A percentile compares a stretch with the other conserved stretches of the same genome.
These are phyloP conservation scores for Alternaria ventricosa DNA, from an alignment of 2,329 filamentous ascomycete genomes.

Conservation along the genomic window DNA sequence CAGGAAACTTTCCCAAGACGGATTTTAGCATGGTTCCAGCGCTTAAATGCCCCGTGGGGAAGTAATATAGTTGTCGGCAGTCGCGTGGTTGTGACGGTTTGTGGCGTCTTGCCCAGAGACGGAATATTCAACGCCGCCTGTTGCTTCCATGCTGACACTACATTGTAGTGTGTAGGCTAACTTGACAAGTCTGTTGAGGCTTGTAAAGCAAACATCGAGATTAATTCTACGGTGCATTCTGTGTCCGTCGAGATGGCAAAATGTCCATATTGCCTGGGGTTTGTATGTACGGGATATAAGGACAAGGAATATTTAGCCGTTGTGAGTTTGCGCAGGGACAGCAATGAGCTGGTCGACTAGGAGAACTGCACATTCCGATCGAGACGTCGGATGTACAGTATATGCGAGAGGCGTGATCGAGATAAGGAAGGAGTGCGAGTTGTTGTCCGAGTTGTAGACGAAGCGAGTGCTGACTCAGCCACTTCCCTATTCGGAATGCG, in stretches of 20 bases:
- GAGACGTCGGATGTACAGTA: not conserved
- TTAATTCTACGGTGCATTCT: not conserved
- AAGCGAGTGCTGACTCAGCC: constrained; percentile 1
- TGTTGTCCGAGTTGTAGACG: not conserved
- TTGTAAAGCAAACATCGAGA: not conserved
- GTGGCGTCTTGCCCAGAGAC: not conserved
- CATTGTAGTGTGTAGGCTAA: not conserved
- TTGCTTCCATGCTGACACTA: not conserved
- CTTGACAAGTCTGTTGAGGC: not conserved
- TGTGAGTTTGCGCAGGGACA: not conserved
- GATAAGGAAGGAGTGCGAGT: not conserved
- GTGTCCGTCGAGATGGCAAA: not conserved
- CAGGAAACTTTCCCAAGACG: not conserved
- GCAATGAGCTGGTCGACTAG: not conserved
- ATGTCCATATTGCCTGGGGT: not conserved
- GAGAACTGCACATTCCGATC: not conserved
- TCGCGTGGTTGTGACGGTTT: not conserved
- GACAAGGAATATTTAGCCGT: not conserved
- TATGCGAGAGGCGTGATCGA: not conserved
- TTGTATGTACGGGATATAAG: not conserved
- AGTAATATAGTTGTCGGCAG: not conserved
- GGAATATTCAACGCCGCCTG: not conserved
- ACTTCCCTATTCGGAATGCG: not conserved
- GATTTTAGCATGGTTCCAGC: not conserved
- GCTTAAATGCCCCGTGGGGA: not conserved